Percentiles rank a stretch among this genome's conserved stretches.
Evolutionary conservation across 148 eudicot species (phyloP).

Genomic region (Selenicereus undatus): DNA sequence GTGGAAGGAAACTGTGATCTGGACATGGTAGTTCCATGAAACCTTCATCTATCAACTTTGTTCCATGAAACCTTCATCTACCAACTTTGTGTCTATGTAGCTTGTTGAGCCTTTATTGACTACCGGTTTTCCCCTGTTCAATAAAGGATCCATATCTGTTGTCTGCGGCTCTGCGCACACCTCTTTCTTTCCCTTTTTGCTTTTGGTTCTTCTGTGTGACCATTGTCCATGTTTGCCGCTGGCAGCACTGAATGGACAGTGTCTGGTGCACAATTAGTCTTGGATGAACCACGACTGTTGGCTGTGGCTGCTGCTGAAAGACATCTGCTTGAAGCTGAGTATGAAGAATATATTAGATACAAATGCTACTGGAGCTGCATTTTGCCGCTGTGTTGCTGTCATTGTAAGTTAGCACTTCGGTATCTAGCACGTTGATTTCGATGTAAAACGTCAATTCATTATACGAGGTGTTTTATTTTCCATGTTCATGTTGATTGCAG

Average conservation of each 20-base stretch:
- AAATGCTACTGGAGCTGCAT: slow-evolving; percentile 74
- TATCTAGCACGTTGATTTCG: neutral
- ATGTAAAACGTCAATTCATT: neutral
- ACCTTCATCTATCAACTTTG: no score
- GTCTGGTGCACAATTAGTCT: slow-evolving; percentile 60
- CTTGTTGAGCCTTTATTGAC: neutral
- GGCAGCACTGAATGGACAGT: slow-evolving; percentile 56
- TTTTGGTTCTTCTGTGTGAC: neutral
- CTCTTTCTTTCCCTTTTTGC: neutral
- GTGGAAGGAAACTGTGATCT: no score
- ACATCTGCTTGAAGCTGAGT: slow-evolving; percentile 62
- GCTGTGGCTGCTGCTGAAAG: slow-evolving; percentile 84
- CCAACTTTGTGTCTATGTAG: no score
- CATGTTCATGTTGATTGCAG: neutral
- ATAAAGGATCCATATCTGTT: neutral
- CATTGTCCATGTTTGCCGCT: slow-evolving; percentile 7
- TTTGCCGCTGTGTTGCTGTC: slow-evolving; percentile 80
- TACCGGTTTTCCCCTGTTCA: neutral
- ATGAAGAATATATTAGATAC: slow-evolving; percentile 78
- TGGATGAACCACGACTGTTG: slow-evolving; percentile 70
- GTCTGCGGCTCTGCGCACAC: neutral
- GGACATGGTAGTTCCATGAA: no score
- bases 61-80: no score
- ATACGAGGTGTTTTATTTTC: neutral
- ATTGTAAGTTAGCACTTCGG: slow-evolving; percentile 46